Percentiles rank a stretch among this genome's conserved stretches.
phyloP scores from a whole-genome alignment of 139 green algal species.

The Ostreobium quekettii region DNA sequence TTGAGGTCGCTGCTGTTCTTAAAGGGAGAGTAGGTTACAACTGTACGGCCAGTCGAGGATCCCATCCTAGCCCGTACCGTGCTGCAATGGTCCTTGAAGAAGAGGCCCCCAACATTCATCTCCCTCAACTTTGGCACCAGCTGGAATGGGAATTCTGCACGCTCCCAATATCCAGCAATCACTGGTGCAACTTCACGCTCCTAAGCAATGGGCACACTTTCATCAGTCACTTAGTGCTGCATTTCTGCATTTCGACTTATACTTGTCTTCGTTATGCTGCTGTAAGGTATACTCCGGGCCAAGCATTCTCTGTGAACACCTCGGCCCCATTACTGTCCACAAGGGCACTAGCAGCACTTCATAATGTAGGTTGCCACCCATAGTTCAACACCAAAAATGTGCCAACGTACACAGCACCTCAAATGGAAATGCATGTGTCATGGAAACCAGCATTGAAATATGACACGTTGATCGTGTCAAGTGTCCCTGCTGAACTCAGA shows the following conservation, averaged over 20 bases:
- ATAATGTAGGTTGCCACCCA: no score
- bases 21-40: no score
- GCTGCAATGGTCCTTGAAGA: slow-evolving; percentile 71
- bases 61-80: no score
- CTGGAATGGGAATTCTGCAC: slow-evolving; percentile 73
- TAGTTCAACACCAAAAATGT: no score
- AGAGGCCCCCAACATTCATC: slow-evolving; percentile 67
- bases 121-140: slow-evolving; percentile 65
- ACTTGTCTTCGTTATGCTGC: not conserved
- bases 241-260: not conserved
- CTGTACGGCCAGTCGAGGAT: no score
- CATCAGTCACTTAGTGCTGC: not conserved
- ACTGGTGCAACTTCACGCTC: slow-evolving; percentile 80
- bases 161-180: slow-evolving; percentile 82
- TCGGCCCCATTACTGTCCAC: not conserved
- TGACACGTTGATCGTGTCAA: no score
- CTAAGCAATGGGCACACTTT: slow-evolving; percentile 28
- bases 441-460: no score
- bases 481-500: no score
- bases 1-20: no score
- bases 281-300: not conserved
- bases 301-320: not conserved
- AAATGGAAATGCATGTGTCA: no score
- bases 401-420: no score
- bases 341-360: not conserved